A percentile compares a stretch with the other conserved stretches of the same genome.
These are phyloP conservation scores for Malus hybrid DNA, from an alignment of 331 rosid genomes.

Conservation along the genomic window DNA sequence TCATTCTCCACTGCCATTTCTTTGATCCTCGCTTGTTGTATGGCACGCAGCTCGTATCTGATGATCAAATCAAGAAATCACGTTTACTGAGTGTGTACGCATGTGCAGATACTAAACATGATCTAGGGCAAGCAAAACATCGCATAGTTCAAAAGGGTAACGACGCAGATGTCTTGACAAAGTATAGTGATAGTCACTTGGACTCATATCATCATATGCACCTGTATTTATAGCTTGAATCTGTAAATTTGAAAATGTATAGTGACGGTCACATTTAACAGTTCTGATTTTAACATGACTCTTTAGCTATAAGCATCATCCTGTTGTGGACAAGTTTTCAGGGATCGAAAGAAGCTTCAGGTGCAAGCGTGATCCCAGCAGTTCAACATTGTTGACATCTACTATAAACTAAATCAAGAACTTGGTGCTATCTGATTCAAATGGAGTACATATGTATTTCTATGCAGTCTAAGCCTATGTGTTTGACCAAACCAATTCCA, in stretches of 20 bases:
- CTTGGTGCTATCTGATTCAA: not conserved
- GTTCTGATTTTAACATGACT: not conserved
- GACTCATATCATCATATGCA: not conserved
- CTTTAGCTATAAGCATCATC: not conserved
- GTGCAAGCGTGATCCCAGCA: not conserved
- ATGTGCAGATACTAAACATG: not conserved
- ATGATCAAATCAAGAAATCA: not conserved
- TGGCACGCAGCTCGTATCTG: conserved; percentile 44
- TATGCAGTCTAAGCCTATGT: not conserved
- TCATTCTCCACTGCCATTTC: conserved; percentile 25
- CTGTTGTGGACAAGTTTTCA: not conserved
- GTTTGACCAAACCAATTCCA: not conserved
- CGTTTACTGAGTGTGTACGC: not conserved
- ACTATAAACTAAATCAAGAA: not conserved
- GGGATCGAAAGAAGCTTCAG: too few relatives aligned
- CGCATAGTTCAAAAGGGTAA: not conserved
- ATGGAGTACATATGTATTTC: not conserved
- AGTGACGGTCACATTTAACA: not conserved
- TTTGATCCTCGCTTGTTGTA: conserved; percentile 25
- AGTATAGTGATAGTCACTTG: not conserved
- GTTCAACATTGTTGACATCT: not conserved
- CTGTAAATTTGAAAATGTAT: not conserved
- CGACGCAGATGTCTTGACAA: not conserved
- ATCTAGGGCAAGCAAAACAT: not conserved
- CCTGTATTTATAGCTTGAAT: not conserved